Conservation (phyloP, 805 yeast genomes). For the Teunomyces cretensis region DNA sequence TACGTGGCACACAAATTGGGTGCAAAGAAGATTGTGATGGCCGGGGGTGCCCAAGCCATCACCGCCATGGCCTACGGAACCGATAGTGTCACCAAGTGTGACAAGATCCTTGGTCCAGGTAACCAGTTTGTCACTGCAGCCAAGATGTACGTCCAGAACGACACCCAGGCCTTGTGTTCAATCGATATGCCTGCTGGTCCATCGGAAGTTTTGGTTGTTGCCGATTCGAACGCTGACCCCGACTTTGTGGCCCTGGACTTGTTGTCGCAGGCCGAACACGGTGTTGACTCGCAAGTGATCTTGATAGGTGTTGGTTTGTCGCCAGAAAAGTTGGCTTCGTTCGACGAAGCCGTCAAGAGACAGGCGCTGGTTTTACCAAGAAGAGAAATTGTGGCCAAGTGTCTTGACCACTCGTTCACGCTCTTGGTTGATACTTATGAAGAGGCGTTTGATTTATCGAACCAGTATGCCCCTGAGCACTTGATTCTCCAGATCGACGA, state of each 20-base stretch:
- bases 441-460: conserved; percentile 84
- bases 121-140: conserved; percentile 99
- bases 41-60: conserved; percentile 99
- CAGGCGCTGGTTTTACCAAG: conserved; percentile 89
- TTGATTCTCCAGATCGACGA: conserved; percentile 85
- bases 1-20: conserved; percentile 97
- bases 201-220: conserved; percentile 94
- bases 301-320: conserved; percentile 77
- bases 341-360: conserved; percentile 78
- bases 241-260: conserved; percentile 97
- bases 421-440: conserved; percentile 66
- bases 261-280: conserved; percentile 98
- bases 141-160: conserved; percentile 95
- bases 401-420: conserved; percentile 88
- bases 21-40: conserved; percentile 84
- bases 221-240: conserved; percentile 84
- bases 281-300: conserved; percentile 96
- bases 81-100: conserved; percentile 85
- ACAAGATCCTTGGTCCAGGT: conserved; percentile 97
- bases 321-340: conserved; percentile 55
- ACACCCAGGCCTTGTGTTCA: conserved; percentile 89
- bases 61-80: conserved; percentile 99
- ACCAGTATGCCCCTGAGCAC: conserved; percentile 96
- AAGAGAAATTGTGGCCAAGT: conserved; percentile 87
- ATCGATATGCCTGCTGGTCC: conserved; percentile 99